Percentiles rank a stretch among this genome's conserved stretches.
Conservation (phyloP, 495 filamentous ascomycete genomes). For the Elasticomyces elasticus region DNA sequence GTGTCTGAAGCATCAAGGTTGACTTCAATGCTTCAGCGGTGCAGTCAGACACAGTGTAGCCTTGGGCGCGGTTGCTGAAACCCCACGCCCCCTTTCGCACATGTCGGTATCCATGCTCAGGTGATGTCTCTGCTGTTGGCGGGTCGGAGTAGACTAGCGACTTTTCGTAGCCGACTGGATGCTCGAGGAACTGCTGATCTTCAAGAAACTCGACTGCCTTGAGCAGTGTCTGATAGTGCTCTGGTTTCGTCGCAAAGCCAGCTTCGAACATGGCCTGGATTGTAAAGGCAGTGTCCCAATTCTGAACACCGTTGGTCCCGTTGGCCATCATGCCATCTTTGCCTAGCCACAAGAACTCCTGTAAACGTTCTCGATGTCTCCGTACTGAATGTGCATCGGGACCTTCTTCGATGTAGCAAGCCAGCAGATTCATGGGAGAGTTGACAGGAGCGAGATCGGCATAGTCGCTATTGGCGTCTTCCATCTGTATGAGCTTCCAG, state of each 20-base stretch:
- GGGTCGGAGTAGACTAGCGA: slow-evolving; percentile 52
- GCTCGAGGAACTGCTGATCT: slow-evolving; percentile 61
- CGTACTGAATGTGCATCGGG: slow-evolving; percentile 64
- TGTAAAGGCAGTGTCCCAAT: slow-evolving; percentile 87
- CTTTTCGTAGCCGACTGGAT: slow-evolving; percentile 49
- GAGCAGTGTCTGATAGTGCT: slow-evolving; percentile 72
- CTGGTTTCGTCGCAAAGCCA: slow-evolving; percentile 64
- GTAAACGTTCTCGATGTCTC: slow-evolving; percentile 65
- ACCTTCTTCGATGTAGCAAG: slow-evolving; percentile 74
- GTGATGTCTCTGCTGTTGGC: slow-evolving; percentile 10
- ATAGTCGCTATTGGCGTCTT: slow-evolving; percentile 85
- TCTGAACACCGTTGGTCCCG: slow-evolving; percentile 93
- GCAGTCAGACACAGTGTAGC: slow-evolving; percentile 92
- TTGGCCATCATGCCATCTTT: slow-evolving; percentile 87
- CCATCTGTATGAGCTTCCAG: slow-evolving; percentile 68
- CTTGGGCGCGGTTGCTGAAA: slow-evolving; percentile 83
- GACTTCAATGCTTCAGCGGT: slow-evolving; percentile 84
- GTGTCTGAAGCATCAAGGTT: slow-evolving; percentile 72
- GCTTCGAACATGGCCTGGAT: slow-evolving; percentile 73
- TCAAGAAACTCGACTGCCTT: slow-evolving; percentile 83
- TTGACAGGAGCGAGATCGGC: slow-evolving; percentile 83
- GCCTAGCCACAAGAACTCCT: slow-evolving; percentile 89
- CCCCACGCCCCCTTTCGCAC: slow-evolving; percentile 89
- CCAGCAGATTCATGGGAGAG: slow-evolving; percentile 74
- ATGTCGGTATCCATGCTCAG: slow-evolving; percentile 74